Conservation (phyloP, 345 rosid species). For the Eucalyptus cloeziana region DNA sequence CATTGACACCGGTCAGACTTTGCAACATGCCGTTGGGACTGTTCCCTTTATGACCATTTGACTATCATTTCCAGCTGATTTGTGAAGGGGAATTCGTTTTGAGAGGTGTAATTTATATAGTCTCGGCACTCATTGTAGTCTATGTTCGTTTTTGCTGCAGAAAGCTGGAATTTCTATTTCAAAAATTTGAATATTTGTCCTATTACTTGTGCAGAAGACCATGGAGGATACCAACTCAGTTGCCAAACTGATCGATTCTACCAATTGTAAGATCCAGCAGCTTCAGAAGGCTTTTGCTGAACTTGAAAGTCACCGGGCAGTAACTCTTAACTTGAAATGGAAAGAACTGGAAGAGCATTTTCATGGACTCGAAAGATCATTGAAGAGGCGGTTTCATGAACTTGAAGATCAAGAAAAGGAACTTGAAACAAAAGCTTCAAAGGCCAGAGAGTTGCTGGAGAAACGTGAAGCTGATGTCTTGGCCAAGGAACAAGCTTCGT, state of each 20-base stretch:
- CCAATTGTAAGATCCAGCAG: conserved; percentile 85
- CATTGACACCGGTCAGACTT: background rate
- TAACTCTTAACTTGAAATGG: conserved; percentile 90
- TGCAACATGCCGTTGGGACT: background rate
- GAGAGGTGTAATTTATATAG: background rate
- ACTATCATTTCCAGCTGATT: background rate
- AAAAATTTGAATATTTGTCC: background rate
- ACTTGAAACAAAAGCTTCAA: conserved; percentile 58
- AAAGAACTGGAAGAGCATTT: conserved; percentile 97
- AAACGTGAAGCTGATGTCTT: conserved; percentile 72
- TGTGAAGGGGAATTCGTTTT: background rate
- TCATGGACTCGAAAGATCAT: conserved; percentile 92
- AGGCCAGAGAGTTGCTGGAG: conserved; percentile 65
- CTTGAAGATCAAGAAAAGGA: conserved; percentile 93
- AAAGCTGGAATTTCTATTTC: background rate
- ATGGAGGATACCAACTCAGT: conserved; percentile 77
- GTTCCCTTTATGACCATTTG: background rate
- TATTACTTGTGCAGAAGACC: background rate
- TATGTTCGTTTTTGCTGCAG: background rate
- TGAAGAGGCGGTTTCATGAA: conserved; percentile 97
- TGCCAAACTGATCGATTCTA: conserved; percentile 71
- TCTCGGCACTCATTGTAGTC: background rate
- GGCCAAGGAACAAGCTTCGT: conserved; percentile 69
- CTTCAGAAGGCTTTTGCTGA: conserved; percentile 99
- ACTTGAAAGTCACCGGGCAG: conserved; percentile 87